Conservation (phyloP, 73 alveolate species). For the Paramecium bursaria region DNA sequence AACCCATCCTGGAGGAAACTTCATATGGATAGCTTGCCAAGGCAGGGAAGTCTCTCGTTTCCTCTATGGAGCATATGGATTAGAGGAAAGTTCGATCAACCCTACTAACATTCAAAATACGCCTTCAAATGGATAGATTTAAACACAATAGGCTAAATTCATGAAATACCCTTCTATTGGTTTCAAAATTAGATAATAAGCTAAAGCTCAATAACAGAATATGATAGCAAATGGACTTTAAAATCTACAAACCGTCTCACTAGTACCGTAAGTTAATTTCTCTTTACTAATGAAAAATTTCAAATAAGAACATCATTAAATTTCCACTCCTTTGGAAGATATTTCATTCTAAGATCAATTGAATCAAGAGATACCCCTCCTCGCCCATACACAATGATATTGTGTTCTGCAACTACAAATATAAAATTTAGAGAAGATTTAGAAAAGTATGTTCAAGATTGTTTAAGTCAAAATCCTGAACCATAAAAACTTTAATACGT, state of each 20-base stretch:
- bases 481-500: not conserved
- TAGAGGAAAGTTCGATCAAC: too few species aligned
- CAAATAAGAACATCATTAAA: slow-evolving; percentile 8
- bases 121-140: too few species aligned
- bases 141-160: too few species aligned
- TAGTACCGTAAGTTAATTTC: slow-evolving; percentile 40
- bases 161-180: too few species aligned
- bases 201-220: too few species aligned
- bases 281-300: not conserved
- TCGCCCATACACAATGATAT: slow-evolving; percentile 1
- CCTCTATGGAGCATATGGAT: slow-evolving; percentile 76
- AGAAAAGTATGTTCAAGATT: not conserved
- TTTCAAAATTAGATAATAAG: too few species aligned
- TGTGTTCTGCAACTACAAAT: not conserved
- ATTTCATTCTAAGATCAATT: not conserved
- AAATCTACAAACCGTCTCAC: too few species aligned
- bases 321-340: not conserved
- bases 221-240: too few species aligned
- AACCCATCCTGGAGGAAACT: slow-evolving; percentile 81
- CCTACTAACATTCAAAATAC: too few species aligned
- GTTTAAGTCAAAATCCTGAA: not conserved
- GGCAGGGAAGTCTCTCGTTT: slow-evolving; percentile 79
- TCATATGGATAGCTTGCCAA: slow-evolving; percentile 68
- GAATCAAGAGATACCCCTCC: not conserved
- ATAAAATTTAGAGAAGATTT: not conserved